phyloP scores from a whole-genome alignment of 805 yeast genomes.

The Cyberlindnera xylosilytica region DNA sequence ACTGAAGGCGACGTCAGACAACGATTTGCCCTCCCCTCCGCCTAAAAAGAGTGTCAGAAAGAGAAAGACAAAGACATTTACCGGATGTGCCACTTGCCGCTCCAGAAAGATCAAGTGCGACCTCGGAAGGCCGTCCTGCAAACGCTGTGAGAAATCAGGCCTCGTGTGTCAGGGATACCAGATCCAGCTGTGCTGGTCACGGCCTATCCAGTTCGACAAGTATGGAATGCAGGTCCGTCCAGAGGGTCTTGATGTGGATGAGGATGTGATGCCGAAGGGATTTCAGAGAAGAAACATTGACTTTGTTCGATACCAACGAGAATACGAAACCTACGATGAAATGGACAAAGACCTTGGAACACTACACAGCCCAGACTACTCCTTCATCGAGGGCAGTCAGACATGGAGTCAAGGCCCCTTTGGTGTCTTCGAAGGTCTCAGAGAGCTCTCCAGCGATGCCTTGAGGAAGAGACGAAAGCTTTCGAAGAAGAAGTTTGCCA shows the following conservation, averaged over 20 bases:
- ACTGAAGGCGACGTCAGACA: not conserved
- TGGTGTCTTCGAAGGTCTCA: slow-evolving; percentile 66
- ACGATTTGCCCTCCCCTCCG: not conserved
- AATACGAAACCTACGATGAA: slow-evolving; percentile 73
- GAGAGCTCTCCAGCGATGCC: slow-evolving; percentile 18
- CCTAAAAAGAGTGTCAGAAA: slow-evolving; percentile 7
- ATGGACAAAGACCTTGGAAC: slow-evolving; percentile 68
- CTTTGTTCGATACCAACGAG: slow-evolving; percentile 67
- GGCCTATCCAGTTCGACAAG: slow-evolving; percentile 48
- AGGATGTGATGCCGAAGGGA: slow-evolving; percentile 40
- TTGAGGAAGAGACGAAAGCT: slow-evolving; percentile 26
- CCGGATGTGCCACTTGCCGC: slow-evolving; percentile 89
- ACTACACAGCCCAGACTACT: slow-evolving; percentile 48
- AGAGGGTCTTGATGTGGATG: slow-evolving; percentile 22
- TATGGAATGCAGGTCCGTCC: slow-evolving; percentile 38
- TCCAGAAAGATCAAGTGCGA: slow-evolving; percentile 81
- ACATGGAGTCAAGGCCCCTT: slow-evolving; percentile 72
- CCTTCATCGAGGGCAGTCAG: slow-evolving; percentile 36
- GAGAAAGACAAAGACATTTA: slow-evolving; percentile 65
- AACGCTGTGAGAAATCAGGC: slow-evolving; percentile 65
- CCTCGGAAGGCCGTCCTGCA: slow-evolving; percentile 63
- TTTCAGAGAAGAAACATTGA: slow-evolving; percentile 71
- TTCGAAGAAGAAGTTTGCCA: slow-evolving; percentile 24
- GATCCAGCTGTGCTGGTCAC: slow-evolving; percentile 73
- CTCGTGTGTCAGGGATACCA: slow-evolving; percentile 79